Base-by-base conservation (phyloP, 306 rosid genomes). In the Cucurbita pepo region DNA sequence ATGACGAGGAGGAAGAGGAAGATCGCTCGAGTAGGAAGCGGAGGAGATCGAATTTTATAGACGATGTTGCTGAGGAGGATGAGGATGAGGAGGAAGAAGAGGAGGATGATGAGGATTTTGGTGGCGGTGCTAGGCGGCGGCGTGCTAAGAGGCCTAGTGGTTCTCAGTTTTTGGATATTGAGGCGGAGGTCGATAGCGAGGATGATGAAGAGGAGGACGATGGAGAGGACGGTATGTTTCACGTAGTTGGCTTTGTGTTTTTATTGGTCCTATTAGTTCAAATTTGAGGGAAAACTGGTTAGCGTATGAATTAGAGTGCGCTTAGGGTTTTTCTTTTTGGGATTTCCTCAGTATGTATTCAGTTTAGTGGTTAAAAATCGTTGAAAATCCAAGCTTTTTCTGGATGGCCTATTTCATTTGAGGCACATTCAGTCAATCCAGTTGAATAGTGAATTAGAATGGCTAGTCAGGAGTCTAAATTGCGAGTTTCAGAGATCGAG, bases 171-270 rank as follows among this genome's bases (percentile, higher is more conserved):
- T 80, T 95, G 66, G 97, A 95, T 15, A 78, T 82, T 5, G 96
- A 88, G 73, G 99, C 99, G 0, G 77, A 30, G n/a, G 99, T 91
- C 1, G 95, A 91, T 69, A 69, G 77, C 7, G 99, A 95, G 2
- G 99, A 88, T 0, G 99, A 95, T 3, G 99, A 90, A 77, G 99
- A 95, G 56, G 99, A 91, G 36, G 99, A 91, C 10, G 99, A 91
- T 4, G 97, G 79, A 13, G 97, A 95, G 55, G 96, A 95, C 62
- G 99, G 99, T 95, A 69, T 1, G 89, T 76, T 19, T 61, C 14
- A 11, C 52, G 38, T 55, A 6, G 13, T 19, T 18, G 14, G 14
- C 8, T 21, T 5, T 55, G 14, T 2, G n/a, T n/a, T 67, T 55
- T 60, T 47, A 25, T 37, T 4, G 52, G 70, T 63, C 18, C 16